Evolutionary conservation across 2,329 filamentous ascomycete genomes (phyloP).

Genomic region (Colletotrichum sp.): DNA sequence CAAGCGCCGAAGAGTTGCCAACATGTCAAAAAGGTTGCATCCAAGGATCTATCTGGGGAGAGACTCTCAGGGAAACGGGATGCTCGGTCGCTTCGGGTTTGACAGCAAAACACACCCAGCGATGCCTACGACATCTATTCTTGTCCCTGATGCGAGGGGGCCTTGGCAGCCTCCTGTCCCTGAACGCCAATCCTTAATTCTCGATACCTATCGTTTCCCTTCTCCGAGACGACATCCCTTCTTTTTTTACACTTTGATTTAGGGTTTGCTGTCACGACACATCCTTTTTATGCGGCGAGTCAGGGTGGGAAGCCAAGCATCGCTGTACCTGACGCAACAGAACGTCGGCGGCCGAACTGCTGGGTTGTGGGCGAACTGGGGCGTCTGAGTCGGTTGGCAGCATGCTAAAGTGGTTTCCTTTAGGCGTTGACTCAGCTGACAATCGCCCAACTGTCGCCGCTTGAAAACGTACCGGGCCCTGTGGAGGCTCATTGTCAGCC

Average conservation of each 20-base stretch:
- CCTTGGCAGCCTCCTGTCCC: neutral
- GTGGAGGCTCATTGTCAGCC: neutral
- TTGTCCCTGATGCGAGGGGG: neutral
- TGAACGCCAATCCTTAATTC: neutral
- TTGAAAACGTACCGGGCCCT: neutral
- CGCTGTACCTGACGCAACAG: neutral
- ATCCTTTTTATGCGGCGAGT: constrained; percentile 11
- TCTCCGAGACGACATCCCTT: neutral
- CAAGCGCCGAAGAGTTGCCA: neutral
- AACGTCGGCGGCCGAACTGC: neutral
- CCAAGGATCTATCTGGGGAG: neutral
- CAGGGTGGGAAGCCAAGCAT: neutral
- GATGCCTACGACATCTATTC: neutral
- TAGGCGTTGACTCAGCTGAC: neutral
- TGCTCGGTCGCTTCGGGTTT: neutral
- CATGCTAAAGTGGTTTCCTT: neutral
- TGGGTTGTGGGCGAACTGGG: neutral
- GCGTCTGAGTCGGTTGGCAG: neutral
- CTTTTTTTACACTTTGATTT: constrained; percentile 1
- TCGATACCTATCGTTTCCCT: neutral
- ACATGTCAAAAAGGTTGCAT: neutral
- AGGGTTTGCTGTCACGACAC: constrained; percentile 19
- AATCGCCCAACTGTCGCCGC: neutral
- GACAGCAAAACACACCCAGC: neutral
- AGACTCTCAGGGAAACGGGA: neutral